A percentile compares a stretch with the other conserved stretches of the same genome.
Evolutionary conservation across 768 basidiomycete genomes (phyloP).

Genomic region (Kwoniella heveanensis): DNA sequence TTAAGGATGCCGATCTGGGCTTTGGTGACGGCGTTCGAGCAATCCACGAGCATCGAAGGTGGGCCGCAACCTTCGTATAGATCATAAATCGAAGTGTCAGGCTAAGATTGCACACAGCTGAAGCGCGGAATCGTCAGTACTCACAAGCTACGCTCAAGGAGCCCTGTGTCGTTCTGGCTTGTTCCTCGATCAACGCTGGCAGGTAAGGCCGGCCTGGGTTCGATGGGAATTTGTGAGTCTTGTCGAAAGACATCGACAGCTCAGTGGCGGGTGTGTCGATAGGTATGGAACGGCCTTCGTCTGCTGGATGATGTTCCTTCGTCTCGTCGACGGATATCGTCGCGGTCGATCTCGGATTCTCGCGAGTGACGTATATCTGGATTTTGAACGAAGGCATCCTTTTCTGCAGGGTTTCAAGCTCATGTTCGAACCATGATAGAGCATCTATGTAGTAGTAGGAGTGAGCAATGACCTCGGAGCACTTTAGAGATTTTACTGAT

Average conservation of each 20-base stretch:
- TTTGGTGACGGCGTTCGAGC: slow-evolving; percentile 8
- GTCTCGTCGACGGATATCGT: no score
- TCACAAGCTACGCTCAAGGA: slow-evolving; percentile 1
- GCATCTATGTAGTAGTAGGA: not conserved
- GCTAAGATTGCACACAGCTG: no score
- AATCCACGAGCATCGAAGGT: slow-evolving; percentile 5
- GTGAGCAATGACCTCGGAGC: no score
- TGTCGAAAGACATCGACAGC: not conserved
- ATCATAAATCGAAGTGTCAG: no score
- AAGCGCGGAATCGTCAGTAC: not conserved
- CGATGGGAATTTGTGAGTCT: not conserved
- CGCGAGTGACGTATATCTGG: not conserved
- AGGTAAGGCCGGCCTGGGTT: not conserved
- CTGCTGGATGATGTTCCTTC: not conserved
- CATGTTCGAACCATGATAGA: slow-evolving; percentile 4
- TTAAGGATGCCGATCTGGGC: slow-evolving; percentile 6
- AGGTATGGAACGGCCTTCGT: not conserved
- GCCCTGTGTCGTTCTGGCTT: not conserved
- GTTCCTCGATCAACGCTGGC: not conserved
- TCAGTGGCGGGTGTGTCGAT: slow-evolving; percentile 1
- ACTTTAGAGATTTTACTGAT: no score
- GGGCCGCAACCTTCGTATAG: slow-evolving; percentile 2
- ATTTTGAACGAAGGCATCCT: not conserved
- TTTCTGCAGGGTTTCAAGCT: not conserved
- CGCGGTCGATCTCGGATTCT: not conserved